phyloP scores from a whole-genome alignment of 768 basidiomycete species.

The Tylopilus balloui region DNA sequence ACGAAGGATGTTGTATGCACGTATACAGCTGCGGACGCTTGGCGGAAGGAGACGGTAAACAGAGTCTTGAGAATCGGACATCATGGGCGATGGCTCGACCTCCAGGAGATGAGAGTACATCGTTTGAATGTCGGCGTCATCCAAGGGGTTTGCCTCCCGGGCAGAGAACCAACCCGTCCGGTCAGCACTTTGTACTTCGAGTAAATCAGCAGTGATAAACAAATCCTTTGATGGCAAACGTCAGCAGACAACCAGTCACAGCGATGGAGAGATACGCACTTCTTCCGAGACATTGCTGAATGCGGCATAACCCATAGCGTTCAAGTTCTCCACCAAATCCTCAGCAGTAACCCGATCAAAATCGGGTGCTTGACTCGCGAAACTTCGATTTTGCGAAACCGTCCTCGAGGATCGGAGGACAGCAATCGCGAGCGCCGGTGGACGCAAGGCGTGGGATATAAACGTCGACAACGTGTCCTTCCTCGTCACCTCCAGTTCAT shows the following conservation, averaged over 20 bases:
- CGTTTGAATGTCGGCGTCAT: slow-evolving; percentile 72
- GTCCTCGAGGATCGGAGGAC: slow-evolving; percentile 19
- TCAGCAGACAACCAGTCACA: slow-evolving; percentile 6
- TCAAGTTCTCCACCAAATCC: slow-evolving; percentile 72
- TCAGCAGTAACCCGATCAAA: slow-evolving; percentile 61
- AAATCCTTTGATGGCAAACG: slow-evolving; percentile 52
- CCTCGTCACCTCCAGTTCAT: slow-evolving; percentile 40
- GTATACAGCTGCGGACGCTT: slow-evolving; percentile 67
- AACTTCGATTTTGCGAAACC: slow-evolving; percentile 14
- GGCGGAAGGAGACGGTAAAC: slow-evolving; percentile 74
- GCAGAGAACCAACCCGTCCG: slow-evolving; percentile 71
- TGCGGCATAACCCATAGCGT: slow-evolving; percentile 70
- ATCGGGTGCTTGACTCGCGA: slow-evolving; percentile 50
- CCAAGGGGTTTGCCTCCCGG: slow-evolving; percentile 51
- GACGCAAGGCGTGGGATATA: slow-evolving; percentile 56
- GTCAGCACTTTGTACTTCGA: slow-evolving; percentile 79
- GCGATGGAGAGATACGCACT: slow-evolving; percentile 36
- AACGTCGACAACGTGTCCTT: slow-evolving; percentile 44
- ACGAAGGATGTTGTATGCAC: slow-evolving; percentile 72
- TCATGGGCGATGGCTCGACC: slow-evolving; percentile 65
- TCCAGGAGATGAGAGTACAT: slow-evolving; percentile 72
- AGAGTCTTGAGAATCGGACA: slow-evolving; percentile 67
- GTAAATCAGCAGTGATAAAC: slow-evolving; percentile 68
- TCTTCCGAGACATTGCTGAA: slow-evolving; percentile 77
- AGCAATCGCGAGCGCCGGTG: slow-evolving; percentile 34